Evolutionary conservation across 331 rosid genomes (phyloP), one percentile per base, ranked within the genome.

Genomic region (Phaseolus coccineus): DNA sequence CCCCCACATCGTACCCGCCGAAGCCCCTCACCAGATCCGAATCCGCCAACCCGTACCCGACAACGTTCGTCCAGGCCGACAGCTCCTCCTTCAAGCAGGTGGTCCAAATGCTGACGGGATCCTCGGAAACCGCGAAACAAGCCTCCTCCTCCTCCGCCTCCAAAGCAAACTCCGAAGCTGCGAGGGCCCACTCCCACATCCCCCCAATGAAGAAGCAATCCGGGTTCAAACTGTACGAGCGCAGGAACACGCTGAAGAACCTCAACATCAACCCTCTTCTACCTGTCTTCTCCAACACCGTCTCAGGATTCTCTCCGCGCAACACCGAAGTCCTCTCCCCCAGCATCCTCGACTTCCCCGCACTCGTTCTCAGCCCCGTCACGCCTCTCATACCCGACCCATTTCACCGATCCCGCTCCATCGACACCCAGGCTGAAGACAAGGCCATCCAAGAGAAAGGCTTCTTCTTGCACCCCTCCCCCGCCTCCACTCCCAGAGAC

Each of bases 381-480:
- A 94, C 98, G 27, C 97, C 97, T 0, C 91, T 94, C 27, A 87
- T 92, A 66, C 93, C 90, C n/a, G 97, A 94, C 91, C 97, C 96
- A 11, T 94, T 94, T 70, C 85, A 71, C 81, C 88, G 94, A 22
- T 74, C 55, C 53, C 14, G 56, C 25, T 8, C 71, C 28, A 9
- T 8, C 62, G 50, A 89, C 66, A 28, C 39, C 8, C 87, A 64
- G 37, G 98, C 97, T 0, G 97, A 91, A 69, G 96, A 87, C 51
- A 91, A 68, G 57, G 98, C 94, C 13, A 94, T 94, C 9, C 85
- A 80, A 48, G 98, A 90, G 33, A 94, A 91, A 69, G 89, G 96
- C 0, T 94, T 89, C 74, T 90, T 75, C 80, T 78, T 94, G 12
- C 94, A 91, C 81, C 93, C 93, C 7, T 90, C 96, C 0, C 96